Evolutionary conservation across 352 stramenopile genomes (phyloP), one percentile per base, ranked within the genome.

Genomic region (Globisporangium iwayamae): DNA sequence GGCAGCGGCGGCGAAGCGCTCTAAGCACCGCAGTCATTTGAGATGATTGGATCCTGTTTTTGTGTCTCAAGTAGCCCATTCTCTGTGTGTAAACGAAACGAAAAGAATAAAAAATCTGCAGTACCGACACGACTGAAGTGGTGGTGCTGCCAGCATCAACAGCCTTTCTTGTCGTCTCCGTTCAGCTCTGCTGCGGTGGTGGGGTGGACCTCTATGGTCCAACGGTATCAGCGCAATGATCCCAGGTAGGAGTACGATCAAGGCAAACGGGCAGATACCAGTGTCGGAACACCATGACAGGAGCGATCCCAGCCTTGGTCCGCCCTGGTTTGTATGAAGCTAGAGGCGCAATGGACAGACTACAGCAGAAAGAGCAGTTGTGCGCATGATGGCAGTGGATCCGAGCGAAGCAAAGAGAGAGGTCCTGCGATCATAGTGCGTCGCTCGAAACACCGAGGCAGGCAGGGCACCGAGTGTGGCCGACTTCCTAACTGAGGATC

Each of bases 1-100:
- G 77, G 83, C 65, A 78, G 78, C 63, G 84, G 78, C 61, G 32
- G 32, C 4, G 32, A 36, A 36, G 65, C 72, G 61, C 66, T 90
- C 16, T 90, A 87, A 58, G 54, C 54, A 32, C 34, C 10, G 28
- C 28, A 16, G 13, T 22, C 30, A 36, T 1, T 16, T 41, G 28
- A 56, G 28, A 41, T 14, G 14, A 22, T 36, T 36, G 25, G 25
- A 41, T 39, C 7, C 22, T 58, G 52, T 46, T 25, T 58, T 18
- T 46, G 13, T 45, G 16, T 20, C 18, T 20, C 32, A 45, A 46
- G 52, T 32, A 36, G 9, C 18, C 18, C 43, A 11, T 41, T 14
- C 10, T 48, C 5, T 46, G n/a, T 58, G 22, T 58, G 32, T 58
- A 58, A 55, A 28, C 5, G 18, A 52, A 18, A 28, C 28, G 13